Conservation (phyloP, 768 basidiomycete species). For the Russula emetica region DNA sequence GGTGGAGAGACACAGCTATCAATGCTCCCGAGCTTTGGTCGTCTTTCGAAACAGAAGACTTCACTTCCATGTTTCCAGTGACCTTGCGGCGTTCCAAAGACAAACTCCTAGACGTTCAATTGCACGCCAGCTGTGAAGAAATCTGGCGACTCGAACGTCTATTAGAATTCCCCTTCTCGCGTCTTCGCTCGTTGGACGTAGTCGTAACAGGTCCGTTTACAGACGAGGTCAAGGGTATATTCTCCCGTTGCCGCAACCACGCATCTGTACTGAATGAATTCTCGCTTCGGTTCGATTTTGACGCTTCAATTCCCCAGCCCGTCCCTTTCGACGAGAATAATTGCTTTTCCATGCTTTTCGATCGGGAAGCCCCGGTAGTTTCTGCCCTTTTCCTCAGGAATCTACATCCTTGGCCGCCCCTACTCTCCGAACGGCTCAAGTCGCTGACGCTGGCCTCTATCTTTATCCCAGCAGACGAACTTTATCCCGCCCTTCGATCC, state of each 20-base stretch:
- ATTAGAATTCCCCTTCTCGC: constrained; percentile 13
- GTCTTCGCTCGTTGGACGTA: constrained; percentile 11
- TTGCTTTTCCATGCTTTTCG: constrained; percentile 21
- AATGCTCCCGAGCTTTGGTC: constrained; percentile 22
- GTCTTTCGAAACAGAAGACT: constrained; percentile 16
- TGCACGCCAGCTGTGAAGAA: constrained; percentile 20
- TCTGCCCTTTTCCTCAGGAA: constrained; percentile 20
- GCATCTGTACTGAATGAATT: constrained; percentile 24
- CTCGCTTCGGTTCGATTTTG: constrained; percentile 25
- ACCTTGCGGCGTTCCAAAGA: constrained; percentile 12
- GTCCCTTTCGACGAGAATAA: constrained; percentile 17
- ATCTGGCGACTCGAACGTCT: constrained; percentile 8
- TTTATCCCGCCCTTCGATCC: constrained; percentile 23
- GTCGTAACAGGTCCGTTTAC: constrained; percentile 12
- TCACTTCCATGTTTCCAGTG: constrained; percentile 15
- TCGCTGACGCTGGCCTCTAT: constrained; percentile 18
- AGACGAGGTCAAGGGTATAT: constrained; percentile 25
- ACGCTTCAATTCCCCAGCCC: constrained; percentile 20
- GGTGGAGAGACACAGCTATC: constrained; percentile 17
- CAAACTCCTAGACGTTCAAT: constrained; percentile 4
- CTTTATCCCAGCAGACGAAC: constrained; percentile 22
- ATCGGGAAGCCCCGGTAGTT: constrained; percentile 10
- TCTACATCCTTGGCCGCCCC: constrained; percentile 20
- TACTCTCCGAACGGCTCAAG: constrained; percentile 22
- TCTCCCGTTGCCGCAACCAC: constrained; percentile 22